Base-by-base conservation (phyloP, 2,329 filamentous ascomycete genomes). In the Fusarium annulatum region DNA sequence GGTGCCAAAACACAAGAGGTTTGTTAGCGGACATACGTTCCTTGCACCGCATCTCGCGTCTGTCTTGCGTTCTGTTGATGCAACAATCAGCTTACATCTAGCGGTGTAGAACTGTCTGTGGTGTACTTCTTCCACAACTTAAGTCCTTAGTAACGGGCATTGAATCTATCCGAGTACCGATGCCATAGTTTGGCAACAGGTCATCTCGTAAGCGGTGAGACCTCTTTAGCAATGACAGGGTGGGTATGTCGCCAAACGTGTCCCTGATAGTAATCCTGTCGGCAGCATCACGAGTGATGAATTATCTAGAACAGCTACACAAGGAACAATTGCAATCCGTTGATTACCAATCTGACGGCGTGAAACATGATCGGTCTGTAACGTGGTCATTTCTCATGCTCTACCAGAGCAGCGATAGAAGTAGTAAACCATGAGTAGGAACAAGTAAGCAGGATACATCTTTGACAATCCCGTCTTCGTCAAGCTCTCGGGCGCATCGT, bases 271-370 rank as follows among this genome's bases (percentile, higher is more conserved):
- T 7, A 8, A 45, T 26, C 3, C 18, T 6, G 18, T 46, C 11
- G 11, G 5, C 10, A 23, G 8, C 16, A 19, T 10, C n/a, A 19
- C 8, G 9, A 21, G 33, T 52, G 18, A 6, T 11, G 16, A 36
- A 19, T 9, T 5, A 4, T 19, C 9, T 36, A 26, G 16, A 36
- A 52, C 21, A 19, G n/a, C 6, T 9, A 21, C 18, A 52, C 49
- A 26, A 19, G 3, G 2, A 11, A 1, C 2, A 8, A 15, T 10
- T 52, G 12, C 9, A 23, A n/a, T 11, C 0, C 5, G 12, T 6
- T 10, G 49, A 15, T 52, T 36, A 52, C 3, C 21, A 52, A 52
- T 26, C 18, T 7, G 9, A 19, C 9, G n/a, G 10, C 4, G n/a
- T 10, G n/a, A 15, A 52, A 6, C 11, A 26, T 14, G 0, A 9